phyloP scores from a whole-genome alignment of 2,329 filamentous ascomycete species.

The Tothia fuscella region DNA sequence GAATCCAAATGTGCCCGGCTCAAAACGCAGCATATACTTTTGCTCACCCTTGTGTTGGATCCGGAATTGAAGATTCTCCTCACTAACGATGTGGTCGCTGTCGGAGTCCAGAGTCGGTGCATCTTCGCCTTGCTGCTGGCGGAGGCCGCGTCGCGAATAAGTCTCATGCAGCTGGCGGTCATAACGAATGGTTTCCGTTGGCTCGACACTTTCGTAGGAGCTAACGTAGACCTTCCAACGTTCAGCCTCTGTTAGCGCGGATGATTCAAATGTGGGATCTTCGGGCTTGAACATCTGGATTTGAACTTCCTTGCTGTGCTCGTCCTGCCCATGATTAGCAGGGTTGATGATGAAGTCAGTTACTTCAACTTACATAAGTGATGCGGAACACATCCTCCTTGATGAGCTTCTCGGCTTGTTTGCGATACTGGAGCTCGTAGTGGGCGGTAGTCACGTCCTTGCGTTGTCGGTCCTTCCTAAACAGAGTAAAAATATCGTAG shows the following conservation, averaged over 20 bases:
- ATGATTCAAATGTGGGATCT: conserved; percentile 64
- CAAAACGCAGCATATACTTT: conserved; percentile 32
- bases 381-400: conserved; percentile 88
- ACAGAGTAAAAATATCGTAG: conserved; percentile 77
- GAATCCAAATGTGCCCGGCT: conserved; percentile 29
- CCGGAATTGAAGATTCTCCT: conserved; percentile 33
- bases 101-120: conserved; percentile 13
- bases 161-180: neutral
- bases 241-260: conserved; percentile 49
- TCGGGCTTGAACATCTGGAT: conserved; percentile 80
- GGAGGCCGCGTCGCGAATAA: conserved; percentile 25
- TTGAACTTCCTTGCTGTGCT: conserved; percentile 54
- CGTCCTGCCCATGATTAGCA: conserved; percentile 37
- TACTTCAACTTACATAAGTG: conserved; percentile 58
- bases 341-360: conserved; percentile 22
- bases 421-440: conserved; percentile 79
- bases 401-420: conserved; percentile 82
- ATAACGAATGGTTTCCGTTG: conserved; percentile 44
- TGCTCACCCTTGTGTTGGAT: conserved; percentile 32
- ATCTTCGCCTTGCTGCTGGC: conserved; percentile 24
- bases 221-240: conserved; percentile 94
- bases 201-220: conserved; percentile 76
- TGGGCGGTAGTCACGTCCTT: conserved; percentile 74
- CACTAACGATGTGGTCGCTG: conserved; percentile 19
- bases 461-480: conserved; percentile 66